Base-by-base conservation (phyloP, 306 rosid species). In the Vicia faba region DNA sequence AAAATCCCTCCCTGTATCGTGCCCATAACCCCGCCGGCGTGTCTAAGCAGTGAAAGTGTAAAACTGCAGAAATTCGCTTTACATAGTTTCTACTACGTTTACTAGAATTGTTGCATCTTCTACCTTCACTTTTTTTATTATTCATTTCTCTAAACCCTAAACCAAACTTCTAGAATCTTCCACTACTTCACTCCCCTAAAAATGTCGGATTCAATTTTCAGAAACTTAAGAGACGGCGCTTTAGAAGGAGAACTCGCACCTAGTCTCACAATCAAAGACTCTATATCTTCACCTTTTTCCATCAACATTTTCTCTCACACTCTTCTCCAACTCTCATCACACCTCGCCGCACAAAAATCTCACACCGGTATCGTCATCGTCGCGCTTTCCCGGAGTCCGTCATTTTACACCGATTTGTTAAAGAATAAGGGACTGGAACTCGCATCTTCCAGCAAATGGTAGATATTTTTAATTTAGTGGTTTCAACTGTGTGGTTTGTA, bases 161-260 rank as follows among this genome's bases (percentile, higher is more conserved):
- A 33, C 38, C 38, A 33, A 33, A 33, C 9, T 7, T 33, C 38
- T 7, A 33, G 2, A 33, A 7, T 33, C 36, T 25, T 25, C 28
- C 28, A 25, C 4, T 25, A 1, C 28, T 25, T 3, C 28, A 1
- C 4, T 25, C 38, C 8, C 38, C 8, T 7, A 33, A 33, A 33
- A 33, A 92, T 92, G 98, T 85, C 89, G 12, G 93, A 92, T 57
- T 86, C 88, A 43, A 78, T 92, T 70, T 81, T 84, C 66, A 81
- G 93, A 77, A 72, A 83, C 15, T 83, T 92, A 20, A 76, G 96
- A 15, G 98, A 87, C 53, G 96, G 98, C 12, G 88, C 79, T 1
- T 78, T 86, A 38, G 89, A 87, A 80, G 98, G 96, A 55, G 98
- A 92, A 76, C 96, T 81, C 28, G 91, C 98, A 0, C 87, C 93